Evolutionary conservation across 2,329 filamentous ascomycete genomes (phyloP), one percentile per base, ranked within the genome.

Genomic region (Colletotrichum tofieldiae): DNA sequence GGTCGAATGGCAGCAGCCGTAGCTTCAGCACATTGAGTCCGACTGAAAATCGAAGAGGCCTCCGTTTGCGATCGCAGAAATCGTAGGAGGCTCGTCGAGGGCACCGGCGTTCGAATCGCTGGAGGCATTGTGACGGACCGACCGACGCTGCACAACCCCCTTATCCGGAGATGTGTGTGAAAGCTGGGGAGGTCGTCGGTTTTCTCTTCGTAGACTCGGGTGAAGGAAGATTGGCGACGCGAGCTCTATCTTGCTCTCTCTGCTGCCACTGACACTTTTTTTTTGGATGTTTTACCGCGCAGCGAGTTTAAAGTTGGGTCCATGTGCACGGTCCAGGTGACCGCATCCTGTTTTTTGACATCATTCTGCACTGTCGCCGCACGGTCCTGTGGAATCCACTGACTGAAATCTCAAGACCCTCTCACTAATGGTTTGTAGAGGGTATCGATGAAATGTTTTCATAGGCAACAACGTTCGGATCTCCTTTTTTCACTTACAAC

Each of bases 1-100:
- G 62, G 35, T 45, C 54, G 70, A 23, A 52, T 54, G 49, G 37
- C 20, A 66, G 56, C 45, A 39, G 45, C 47, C 9, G 62, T 47
- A 41, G 67, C 72, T 68, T 55, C 63, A 20, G 62, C 52, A 61
- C 61, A 65, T 35, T 80, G 78, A 77, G 83, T 85, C 65, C 83
- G 79, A 66, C 79, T 84, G 80, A 88, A 86, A 77, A 89, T 88
- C 74, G 83, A 85, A 56, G 88, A 78, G 66, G 85, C 85, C 76
- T 93, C 88, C 75, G 93, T 90, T 81, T 95, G 93, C 65, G 86
- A 89, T 75, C 90, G 91, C 74, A 96, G 86, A 80, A 94, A 96
- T 76, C 91, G 91, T 74, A 96, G 86, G 26, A 96, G 88, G 71
- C 81, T 84, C 75, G 82, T 82, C 63, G 88, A 90, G 35, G 89